Evolutionary conservation across 208 protist species (phyloP).

Genomic region (Endotrypanum monterogeii): DNA sequence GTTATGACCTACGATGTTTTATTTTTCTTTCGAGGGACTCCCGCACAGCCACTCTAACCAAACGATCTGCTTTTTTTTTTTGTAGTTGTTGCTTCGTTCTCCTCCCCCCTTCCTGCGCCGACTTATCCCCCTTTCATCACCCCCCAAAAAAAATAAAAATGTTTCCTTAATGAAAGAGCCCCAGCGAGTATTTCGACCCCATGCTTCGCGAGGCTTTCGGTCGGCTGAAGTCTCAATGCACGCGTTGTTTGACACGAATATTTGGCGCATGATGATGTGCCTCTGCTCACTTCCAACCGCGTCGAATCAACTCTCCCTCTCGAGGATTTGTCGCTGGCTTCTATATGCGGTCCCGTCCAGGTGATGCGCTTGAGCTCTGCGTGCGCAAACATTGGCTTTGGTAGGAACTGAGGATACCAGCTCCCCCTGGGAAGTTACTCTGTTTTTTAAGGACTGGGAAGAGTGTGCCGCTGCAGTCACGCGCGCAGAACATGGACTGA

Average conservation of each 20-base stretch:
- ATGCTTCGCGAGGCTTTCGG: not conserved
- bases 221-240: not conserved
- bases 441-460: not conserved
- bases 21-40: too few species aligned
- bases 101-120: not conserved
- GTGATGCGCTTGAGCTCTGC: not conserved
- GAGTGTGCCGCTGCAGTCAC: not conserved
- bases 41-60: too few species aligned
- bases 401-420: too few species aligned
- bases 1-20: too few species aligned
- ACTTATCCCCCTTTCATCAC: too few species aligned
- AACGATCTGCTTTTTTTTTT: not conserved
- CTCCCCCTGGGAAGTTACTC: too few species aligned
- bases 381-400: not conserved
- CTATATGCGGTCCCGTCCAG: not conserved
- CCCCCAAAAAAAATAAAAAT: too few species aligned
- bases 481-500: not conserved
- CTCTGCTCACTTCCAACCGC: not conserved
- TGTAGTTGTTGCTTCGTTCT: conserved; percentile 7
- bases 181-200: too few species aligned
- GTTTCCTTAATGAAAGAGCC: not conserved
- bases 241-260: not conserved
- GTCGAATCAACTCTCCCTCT: not conserved
- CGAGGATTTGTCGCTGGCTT: not conserved
- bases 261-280: not conserved